phyloP scores from a whole-genome alignment of 495 filamentous ascomycete species.

The Paragyromitra xinjiangensis region DNA sequence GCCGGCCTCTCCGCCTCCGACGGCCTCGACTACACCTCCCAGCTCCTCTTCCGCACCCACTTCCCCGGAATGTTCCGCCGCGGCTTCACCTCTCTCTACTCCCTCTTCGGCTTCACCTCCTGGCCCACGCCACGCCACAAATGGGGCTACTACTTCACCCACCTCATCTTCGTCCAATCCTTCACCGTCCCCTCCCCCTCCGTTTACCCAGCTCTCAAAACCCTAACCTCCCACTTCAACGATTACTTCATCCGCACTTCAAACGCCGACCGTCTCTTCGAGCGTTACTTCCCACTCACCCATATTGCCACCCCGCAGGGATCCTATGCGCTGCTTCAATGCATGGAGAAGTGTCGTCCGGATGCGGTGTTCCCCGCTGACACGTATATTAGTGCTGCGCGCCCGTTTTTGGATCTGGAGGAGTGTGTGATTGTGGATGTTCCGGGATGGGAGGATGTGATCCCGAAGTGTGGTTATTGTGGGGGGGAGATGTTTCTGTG shows the following conservation, averaged over 20 bases:
- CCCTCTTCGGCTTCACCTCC: constrained; percentile 9
- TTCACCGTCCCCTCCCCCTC: background rate
- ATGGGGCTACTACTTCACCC: constrained; percentile 40
- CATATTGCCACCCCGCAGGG: constrained; percentile 26
- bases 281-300: background rate
- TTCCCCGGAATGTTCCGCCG: constrained; percentile 32
- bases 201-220: constrained; percentile 1
- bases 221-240: background rate
- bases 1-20: constrained; percentile 37
- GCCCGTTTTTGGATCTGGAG: constrained; percentile 8
- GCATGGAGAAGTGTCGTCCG: constrained; percentile 6
- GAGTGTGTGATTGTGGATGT: constrained; percentile 2
- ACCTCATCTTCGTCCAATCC: constrained; percentile 7
- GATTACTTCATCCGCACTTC: constrained; percentile 35
- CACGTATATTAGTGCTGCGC: constrained; percentile 13
- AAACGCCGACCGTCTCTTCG: constrained; percentile 23
- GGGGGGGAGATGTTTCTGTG: constrained; percentile 26
- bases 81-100: constrained; percentile 20
- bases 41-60: constrained; percentile 5
- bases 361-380: constrained; percentile 17
- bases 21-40: constrained; percentile 40
- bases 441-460: constrained; percentile 16
- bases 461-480: constrained; percentile 21
- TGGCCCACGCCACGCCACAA: constrained; percentile 12
- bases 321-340: constrained; percentile 30